Evolutionary conservation across 108 stramenopile species (phyloP).

Genomic region (Licmophora abbreviata): DNA sequence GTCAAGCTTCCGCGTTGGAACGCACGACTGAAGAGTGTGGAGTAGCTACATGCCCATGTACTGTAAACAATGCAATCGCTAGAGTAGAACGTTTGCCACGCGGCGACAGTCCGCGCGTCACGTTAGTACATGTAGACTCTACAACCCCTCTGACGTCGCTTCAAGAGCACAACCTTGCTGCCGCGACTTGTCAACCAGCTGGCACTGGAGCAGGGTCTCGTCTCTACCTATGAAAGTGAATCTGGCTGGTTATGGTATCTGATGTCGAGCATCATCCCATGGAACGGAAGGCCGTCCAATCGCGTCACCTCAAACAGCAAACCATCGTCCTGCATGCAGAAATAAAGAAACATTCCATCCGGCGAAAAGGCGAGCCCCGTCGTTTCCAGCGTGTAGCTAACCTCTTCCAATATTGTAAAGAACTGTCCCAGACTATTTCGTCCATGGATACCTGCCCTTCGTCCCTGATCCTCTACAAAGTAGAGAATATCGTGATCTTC

Average conservation of each 20-base stretch:
- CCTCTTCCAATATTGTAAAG: slow-evolving; percentile 14
- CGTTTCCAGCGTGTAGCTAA: slow-evolving; percentile 41
- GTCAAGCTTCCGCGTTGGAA: too few species aligned
- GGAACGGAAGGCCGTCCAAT: slow-evolving; percentile 30
- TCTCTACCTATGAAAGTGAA: too few species aligned
- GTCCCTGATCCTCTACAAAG: slow-evolving; percentile 14
- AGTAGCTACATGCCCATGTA: too few species aligned
- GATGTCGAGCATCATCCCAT: slow-evolving; percentile 14
- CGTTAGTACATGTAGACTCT: too few species aligned
- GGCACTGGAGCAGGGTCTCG: too few species aligned
- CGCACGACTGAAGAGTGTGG: too few species aligned
- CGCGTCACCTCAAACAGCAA: slow-evolving; percentile 24
- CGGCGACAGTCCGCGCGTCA: too few species aligned
- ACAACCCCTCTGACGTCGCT: too few species aligned
- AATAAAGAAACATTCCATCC: slow-evolving; percentile 40
- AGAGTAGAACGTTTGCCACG: too few species aligned
- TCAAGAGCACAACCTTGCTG: too few species aligned
- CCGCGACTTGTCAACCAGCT: too few species aligned
- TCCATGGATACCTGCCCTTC: slow-evolving; percentile 8
- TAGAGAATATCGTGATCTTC: slow-evolving; percentile 13
- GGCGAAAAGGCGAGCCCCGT: slow-evolving; percentile 63
- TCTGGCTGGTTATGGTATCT: slow-evolving; percentile 16
- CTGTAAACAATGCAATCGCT: too few species aligned
- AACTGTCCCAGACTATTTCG: slow-evolving; percentile 3
- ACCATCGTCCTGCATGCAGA: slow-evolving; percentile 27